phyloP scores from a whole-genome alignment of 73 alveolate genomes.

The Blepharisma japonicum region DNA sequence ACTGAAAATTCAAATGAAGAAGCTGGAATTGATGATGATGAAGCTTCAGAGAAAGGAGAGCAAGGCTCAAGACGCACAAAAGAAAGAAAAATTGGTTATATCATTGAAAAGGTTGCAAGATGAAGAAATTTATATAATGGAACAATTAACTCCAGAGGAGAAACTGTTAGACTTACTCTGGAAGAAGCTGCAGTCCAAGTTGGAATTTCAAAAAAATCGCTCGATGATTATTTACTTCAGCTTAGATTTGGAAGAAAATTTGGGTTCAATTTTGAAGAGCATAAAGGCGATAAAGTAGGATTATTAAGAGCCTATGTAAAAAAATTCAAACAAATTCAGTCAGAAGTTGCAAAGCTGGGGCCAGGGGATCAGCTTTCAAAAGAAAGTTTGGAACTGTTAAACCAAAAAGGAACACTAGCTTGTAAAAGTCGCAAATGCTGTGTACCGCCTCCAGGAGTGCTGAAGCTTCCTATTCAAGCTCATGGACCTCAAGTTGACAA shows the following conservation, averaged over 20 bases:
- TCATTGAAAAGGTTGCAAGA: constrained; percentile 88
- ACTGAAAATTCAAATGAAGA: too few species aligned
- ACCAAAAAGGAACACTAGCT: too few species aligned
- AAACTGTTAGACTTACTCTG: constrained; percentile 51
- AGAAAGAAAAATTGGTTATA: constrained; percentile 95
- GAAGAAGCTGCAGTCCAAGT: constrained; percentile 85
- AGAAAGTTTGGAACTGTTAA: too few species aligned
- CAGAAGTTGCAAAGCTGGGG: too few species aligned
- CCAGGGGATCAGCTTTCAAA: too few species aligned
- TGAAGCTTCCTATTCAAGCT: too few species aligned
- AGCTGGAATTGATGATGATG: not conserved
- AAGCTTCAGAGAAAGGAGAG: constrained; percentile 21
- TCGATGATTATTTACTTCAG: constrained; percentile 83
- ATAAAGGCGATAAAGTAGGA: constrained; percentile 83
- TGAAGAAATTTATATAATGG: constrained; percentile 97
- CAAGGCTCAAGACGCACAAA: constrained; percentile 69
- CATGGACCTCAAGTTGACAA: too few species aligned
- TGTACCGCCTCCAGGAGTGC: too few species aligned
- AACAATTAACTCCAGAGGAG: constrained; percentile 60
- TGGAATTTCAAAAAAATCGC: constrained; percentile 78
- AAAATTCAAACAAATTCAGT: constrained; percentile 47
- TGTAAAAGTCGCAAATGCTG: too few species aligned
- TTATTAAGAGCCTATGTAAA: constrained; percentile 81
- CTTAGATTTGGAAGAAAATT: constrained; percentile 76
- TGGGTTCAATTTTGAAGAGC: constrained; percentile 79